Evolutionary conservation across 441 rosid species (phyloP), one percentile per base, ranked within the genome.

Genomic region (Breynia disticha): DNA sequence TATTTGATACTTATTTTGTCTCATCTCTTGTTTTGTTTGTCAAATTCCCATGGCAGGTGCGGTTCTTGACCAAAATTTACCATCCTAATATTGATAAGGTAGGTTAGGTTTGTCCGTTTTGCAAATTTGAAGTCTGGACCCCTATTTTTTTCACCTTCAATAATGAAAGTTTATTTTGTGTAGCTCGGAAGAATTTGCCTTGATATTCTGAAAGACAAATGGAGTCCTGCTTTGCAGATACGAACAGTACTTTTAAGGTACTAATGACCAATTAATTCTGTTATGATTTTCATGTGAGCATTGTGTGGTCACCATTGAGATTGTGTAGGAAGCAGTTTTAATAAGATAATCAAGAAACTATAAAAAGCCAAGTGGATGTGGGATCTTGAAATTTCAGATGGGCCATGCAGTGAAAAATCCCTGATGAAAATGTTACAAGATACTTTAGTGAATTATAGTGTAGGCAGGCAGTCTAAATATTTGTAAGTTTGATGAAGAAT

Each of bases 161-260:
- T 28, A 14, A 47, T 43, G 19, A 15, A 8, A 60, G n/a, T 20
- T 61, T 59, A 51, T 48, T 37, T 56, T 8, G 59, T 67, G 62
- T 66, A 93, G 99, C 97, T 93, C 66, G 99, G 99, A 73, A 77
- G 99, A 67, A 89, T 89, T 52, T 89, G 97, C 77, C 95, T 89
- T 35, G 99, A 93, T 77, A 93, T 93, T 66, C 76, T 93, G 83
- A 93, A 93, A 70, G 99, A 93, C 74, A 93, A 93, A 60, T 93
- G 99, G 99, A 93, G 99, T 67, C 99, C 99, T 45, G 99, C 99
- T 48, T 90, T 93, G 21, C 99, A 93, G 72, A 93, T 93, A 54
- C 71, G 99, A 47, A 93, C 99, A 48, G 99, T 93, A 39, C 95
- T 93, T 73, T 71, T 93, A 79, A 93, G 99, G 99, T 93, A 75